Conservation (phyloP, 129 eudicot species). For the carrot (Daucus carota) region DH1_v3.0 NC_030383.2:60556001-60556500, state of each 20-base stretch:
- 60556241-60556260: neutral
- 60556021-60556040: neutral
- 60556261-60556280: neutral
- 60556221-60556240: neutral
- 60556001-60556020: neutral
- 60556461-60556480: neutral
- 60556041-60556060: neutral
- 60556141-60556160: neutral
- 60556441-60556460: neutral
- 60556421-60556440: neutral
- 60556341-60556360: neutral
- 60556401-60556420: neutral
- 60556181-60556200: neutral
- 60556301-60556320: accelerated
- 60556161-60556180: neutral
- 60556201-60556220: neutral
- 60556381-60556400: conserved; percentile 2
- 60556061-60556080: neutral
- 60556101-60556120: neutral
- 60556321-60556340: neutral
- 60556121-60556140: neutral
- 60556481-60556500: neutral
- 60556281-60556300: neutral
- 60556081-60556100: neutral
- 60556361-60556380: conserved; percentile 7